Evolutionary conservation across 2,329 filamentous ascomycete species (phyloP), one percentile per base, ranked within the genome.

Genomic region (Cercospora canescens): DNA sequence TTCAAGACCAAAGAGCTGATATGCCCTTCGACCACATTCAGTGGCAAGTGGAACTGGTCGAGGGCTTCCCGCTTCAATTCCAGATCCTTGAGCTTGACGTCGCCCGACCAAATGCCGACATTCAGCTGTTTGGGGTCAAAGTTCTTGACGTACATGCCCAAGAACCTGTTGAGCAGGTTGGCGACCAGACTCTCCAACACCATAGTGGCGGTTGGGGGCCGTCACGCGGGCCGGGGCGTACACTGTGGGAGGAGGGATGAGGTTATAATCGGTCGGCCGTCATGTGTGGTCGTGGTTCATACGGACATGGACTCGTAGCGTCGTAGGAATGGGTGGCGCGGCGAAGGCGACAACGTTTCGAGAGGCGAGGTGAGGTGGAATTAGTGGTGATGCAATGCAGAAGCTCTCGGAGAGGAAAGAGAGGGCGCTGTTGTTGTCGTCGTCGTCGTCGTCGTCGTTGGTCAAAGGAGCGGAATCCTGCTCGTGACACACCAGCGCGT

Each of bases 91-190:
- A 99, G 86, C 82, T 96, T 97, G 75, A 99, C 95, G 83, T 99
- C 95, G 74, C 96, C 95, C 24, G 92, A 96, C 95, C 94, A 99
- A 76, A 99, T 99, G 70, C 96, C 95, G 70, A 99, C 94, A 78
- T 99, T 99, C 71, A 99, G 87, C 83, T 99, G 95, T 76, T 93
- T 91, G 62, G 95, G 93, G 80, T 99, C 95, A 79, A 99, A 99
- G 82, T 99, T 98, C 86, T 96, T 94, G 81, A 99, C 94, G 81
- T 99, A 99, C 91, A 98, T 97, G 86, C 95, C 96, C 88, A 99
- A 83, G 82, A 99, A 98, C 84, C 96, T 91, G 84, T 99, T 99
- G 75, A 99, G 90, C 84, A 99, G 86, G 81, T 94, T 96, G 75
- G 95, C 93, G 70, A 98, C 95, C 74, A 99, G 86, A 73, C 94